A percentile compares a stretch with the other conserved stretches of the same genome.
phyloP scores from a whole-genome alignment of 352 stramenopile species.

The Phytophthora ohioensis region DNA sequence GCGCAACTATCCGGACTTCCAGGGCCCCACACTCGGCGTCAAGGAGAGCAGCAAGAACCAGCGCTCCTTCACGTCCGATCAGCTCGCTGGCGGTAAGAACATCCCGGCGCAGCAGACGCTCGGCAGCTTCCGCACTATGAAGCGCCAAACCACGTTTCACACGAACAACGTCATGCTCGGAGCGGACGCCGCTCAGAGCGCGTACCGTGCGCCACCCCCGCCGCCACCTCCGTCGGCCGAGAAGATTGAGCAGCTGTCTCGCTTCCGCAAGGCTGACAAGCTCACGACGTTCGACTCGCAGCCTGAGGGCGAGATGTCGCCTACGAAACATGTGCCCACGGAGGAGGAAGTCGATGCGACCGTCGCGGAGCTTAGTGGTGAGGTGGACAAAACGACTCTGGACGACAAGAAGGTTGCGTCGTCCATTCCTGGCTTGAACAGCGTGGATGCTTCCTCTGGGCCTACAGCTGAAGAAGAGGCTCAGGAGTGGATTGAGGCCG shows the following conservation, averaged over 20 bases:
- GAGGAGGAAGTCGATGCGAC: constrained; percentile 52
- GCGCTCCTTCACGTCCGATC: constrained; percentile 71
- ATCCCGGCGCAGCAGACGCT: constrained; percentile 72
- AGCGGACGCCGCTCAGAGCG: constrained; percentile 62
- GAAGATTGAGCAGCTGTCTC: constrained; percentile 75
- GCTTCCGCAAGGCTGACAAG: constrained; percentile 55
- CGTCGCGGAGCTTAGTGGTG: constrained; percentile 54
- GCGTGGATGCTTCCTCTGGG: constrained; percentile 31
- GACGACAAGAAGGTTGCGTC: constrained; percentile 39
- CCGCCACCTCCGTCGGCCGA: constrained; percentile 76
- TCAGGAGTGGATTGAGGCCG: constrained; percentile 81
- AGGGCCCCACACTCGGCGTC: constrained; percentile 79
- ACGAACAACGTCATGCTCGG: constrained; percentile 83
- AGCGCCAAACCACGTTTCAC: constrained; percentile 56
- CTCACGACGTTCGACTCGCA: constrained; percentile 36
- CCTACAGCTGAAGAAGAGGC: constrained; percentile 69
- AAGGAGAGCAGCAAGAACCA: constrained; percentile 86
- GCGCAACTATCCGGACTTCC: constrained; percentile 76
- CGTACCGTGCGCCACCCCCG: constrained; percentile 64
- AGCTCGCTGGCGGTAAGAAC: constrained; percentile 70
- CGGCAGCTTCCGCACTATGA: constrained; percentile 80
- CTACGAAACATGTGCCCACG: constrained; percentile 32
- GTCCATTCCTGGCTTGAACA: constrained; percentile 55
- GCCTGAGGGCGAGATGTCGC: constrained; percentile 37
- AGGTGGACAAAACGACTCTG: constrained; percentile 51